Percentiles rank a stretch among this genome's conserved stretches.
Conservation (phyloP, 495 filamentous ascomycete species). For the Xylaria flabelliformis region DNA sequence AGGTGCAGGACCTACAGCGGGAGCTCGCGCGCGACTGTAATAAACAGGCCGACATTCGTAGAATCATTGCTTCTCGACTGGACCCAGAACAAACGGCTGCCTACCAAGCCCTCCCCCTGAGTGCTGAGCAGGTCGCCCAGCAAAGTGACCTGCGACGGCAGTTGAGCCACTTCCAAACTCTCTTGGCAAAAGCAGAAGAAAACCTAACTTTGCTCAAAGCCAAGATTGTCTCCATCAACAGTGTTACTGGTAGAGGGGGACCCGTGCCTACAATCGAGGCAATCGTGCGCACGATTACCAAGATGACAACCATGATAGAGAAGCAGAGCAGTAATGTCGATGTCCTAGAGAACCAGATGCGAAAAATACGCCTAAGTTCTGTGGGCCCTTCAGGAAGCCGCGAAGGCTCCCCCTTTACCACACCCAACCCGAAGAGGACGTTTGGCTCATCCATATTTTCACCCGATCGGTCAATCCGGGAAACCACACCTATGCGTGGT, state of each 20-base stretch:
- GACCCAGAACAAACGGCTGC: conserved; percentile 68
- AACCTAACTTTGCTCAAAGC: conserved; percentile 81
- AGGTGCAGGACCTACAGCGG: conserved; percentile 65
- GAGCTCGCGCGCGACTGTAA: conserved; percentile 71
- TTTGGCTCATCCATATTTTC: conserved; percentile 59
- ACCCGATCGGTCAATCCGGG: conserved; percentile 54
- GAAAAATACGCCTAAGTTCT: conserved; percentile 66
- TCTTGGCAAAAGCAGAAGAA: conserved; percentile 79
- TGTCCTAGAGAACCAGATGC: conserved; percentile 84
- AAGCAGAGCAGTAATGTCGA: conserved; percentile 87
- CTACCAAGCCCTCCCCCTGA: conserved; percentile 73
- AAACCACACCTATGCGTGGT: conserved; percentile 48
- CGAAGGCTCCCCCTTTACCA: conserved; percentile 66
- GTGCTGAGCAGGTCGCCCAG: conserved; percentile 77
- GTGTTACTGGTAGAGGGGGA: conserved; percentile 50
- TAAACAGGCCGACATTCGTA: conserved; percentile 75
- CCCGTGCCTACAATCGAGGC: conserved; percentile 85
- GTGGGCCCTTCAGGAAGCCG: conserved; percentile 55
- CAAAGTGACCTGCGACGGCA: conserved; percentile 80
- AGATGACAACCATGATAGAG: conserved; percentile 92
- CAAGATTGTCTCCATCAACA: conserved; percentile 67
- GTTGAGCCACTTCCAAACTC: conserved; percentile 71
- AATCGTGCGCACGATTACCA: conserved; percentile 85
- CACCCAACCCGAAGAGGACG: conserved; percentile 59
- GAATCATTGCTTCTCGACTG: conserved; percentile 64